Conservation (phyloP, 768 basidiomycete genomes). For the Lyophyllum shimeji region DNA sequence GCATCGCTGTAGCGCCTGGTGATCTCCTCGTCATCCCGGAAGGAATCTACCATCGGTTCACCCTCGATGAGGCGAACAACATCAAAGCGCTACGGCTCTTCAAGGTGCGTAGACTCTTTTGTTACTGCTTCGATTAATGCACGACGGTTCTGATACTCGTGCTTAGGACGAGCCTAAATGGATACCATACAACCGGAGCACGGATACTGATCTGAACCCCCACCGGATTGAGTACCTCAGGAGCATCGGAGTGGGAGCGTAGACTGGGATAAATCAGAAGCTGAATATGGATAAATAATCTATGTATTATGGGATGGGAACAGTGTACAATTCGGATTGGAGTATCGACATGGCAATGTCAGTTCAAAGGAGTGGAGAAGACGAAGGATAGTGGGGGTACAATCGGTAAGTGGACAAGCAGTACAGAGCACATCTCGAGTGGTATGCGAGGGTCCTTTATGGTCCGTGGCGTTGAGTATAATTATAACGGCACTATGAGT, state of each 20-base stretch:
- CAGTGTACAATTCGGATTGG: not conserved
- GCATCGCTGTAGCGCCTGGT: constrained; percentile 70
- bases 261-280: not conserved
- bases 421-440: not conserved
- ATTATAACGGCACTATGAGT: not conserved
- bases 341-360: not conserved
- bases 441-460: not conserved
- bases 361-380: not conserved
- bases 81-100: constrained; percentile 84
- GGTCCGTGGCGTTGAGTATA: not conserved
- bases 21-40: constrained; percentile 88
- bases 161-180: constrained; percentile 89
- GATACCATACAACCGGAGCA: constrained; percentile 70
- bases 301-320: not conserved
- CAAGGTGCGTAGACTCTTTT: constrained; percentile 55
- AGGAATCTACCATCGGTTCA: constrained; percentile 95
- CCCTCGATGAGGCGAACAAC: constrained; percentile 71
- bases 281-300: not conserved
- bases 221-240: constrained; percentile 63
- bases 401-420: not conserved
- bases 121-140: not conserved
- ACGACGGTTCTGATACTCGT: not conserved
- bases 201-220: constrained; percentile 62
- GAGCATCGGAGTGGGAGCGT: constrained; percentile 44
- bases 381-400: not conserved